phyloP scores from a whole-genome alignment of 164 flowering plant species.

The Houttuynia cordata region DNA sequence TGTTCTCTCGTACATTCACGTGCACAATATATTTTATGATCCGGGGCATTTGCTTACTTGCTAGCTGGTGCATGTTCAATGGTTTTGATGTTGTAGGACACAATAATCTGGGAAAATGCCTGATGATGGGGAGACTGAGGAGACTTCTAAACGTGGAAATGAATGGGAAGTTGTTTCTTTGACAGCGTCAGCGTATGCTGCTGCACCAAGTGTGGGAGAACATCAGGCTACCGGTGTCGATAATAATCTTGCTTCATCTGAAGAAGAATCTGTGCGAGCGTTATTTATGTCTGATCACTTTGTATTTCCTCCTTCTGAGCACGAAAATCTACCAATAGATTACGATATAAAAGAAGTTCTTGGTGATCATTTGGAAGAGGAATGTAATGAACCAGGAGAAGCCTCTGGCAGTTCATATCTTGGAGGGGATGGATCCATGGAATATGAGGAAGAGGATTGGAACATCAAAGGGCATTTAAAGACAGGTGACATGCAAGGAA shows the following conservation, averaged over 20 bases:
- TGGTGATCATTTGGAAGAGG: not conserved
- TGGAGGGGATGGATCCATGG: constrained; percentile 26
- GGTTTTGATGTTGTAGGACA: no score
- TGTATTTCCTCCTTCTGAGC: constrained; percentile 67
- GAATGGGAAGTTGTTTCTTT: constrained; percentile 98
- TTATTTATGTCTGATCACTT: constrained; percentile 88
- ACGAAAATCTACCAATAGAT: constrained; percentile 54
- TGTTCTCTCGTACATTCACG: no score
- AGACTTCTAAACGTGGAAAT: constrained; percentile 41
- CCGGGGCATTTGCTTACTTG: no score
- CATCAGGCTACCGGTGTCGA: constrained; percentile 26
- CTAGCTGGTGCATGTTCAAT: no score
- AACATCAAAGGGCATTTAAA: constrained; percentile 21
- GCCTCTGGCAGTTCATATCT: constrained; percentile 10
- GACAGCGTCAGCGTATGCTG: constrained; percentile 91
- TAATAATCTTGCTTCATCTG: not conserved
- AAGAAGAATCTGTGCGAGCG: constrained; percentile 13
- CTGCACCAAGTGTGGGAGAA: constrained; percentile 58
- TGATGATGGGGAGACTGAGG: constrained; percentile 28
- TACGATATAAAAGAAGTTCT: constrained; percentile 22
- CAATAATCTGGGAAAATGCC: constrained; percentile 21
- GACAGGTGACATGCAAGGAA: constrained; percentile 36
- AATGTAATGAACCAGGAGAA: constrained; percentile 15
- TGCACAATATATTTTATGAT: no score
- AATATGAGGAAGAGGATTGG: constrained; percentile 33